Base-by-base conservation (phyloP, 75 land plant species). In the Azolla pinnata region DNA sequence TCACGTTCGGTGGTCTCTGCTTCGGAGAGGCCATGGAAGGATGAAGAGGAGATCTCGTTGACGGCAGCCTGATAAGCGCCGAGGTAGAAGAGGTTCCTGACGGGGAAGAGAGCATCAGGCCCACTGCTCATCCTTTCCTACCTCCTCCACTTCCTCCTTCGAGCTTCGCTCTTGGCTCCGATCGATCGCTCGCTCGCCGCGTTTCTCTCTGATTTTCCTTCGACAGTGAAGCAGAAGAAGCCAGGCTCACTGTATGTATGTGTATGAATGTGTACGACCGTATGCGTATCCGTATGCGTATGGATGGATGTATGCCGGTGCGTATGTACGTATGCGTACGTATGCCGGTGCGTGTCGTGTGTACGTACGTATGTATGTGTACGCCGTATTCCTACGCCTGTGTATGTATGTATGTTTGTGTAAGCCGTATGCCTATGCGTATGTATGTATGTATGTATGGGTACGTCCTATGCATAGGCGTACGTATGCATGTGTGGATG, bases 41-140 rank as follows among this genome's bases (percentile, higher is more conserved):
- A 53, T 49, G 78, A 82, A 76, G 89, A 80, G n/a, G n/a, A n/a
- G n/a, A n/a, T n/a, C 77, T 74, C 85, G 68, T 89, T 89, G 74
- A 95, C 90, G 60, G 99, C 87, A 2, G 81, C 73, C 66, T 90
- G 97, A 68, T 81, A 90, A 0, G 97, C 96, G 3, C 99, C 99
- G 38, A 95, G 56, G 70, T 83, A 81, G 83, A 93, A 95, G 66
- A 72, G 81, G 81, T 89, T 89, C 38, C 87, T 62, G 33, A 95
- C 62, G 45, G 70, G 69, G 63, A 89, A 95, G 67, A 95, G 70
- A 20, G 58, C 78, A 53, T 88, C 96, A 2, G 90, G 91, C 29
- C 79, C 75, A 29, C 78, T 75, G 74, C 63, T 62, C 67, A 25
- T 52, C 49, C 14, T 38, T 38, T 38, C 7, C 7, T 38, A 38